Percentiles rank a stretch among this genome's conserved stretches.
Evolutionary conservation across 2,329 filamentous ascomycete genomes (phyloP).

Genomic region (Fusarium floridanum): DNA sequence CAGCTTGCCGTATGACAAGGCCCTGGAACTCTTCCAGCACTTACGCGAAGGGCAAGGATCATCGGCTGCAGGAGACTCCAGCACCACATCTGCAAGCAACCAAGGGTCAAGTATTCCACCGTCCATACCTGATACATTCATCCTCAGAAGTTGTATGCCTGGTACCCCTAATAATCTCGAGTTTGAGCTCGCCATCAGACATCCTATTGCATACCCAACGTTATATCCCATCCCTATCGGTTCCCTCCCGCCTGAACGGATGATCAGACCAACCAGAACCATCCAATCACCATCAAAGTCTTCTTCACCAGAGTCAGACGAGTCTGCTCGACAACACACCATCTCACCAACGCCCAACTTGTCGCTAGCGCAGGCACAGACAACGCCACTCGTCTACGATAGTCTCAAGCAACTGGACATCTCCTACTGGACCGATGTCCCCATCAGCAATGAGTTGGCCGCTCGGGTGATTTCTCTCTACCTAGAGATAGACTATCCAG

Average conservation of each 20-base stretch:
- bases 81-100: background rate
- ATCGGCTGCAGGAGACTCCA: background rate
- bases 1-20: background rate
- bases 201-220: constrained; percentile 9
- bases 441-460: constrained; percentile 45
- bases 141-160: constrained; percentile 1
- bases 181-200: constrained; percentile 9
- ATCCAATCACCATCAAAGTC: background rate
- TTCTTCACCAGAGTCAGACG: background rate
- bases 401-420: constrained; percentile 38
- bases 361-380: background rate
- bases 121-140: background rate
- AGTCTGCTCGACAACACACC: background rate
- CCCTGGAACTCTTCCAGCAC: background rate
- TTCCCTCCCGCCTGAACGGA: background rate
- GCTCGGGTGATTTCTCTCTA: constrained; percentile 52
- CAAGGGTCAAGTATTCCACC: background rate
- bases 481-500: constrained; percentile 53
- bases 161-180: background rate
- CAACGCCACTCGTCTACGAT: background rate
- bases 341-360: background rate
- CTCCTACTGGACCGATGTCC: constrained; percentile 50
- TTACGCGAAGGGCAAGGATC: background rate
- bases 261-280: constrained; percentile 7
- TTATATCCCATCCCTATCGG: background rate